Evolutionary conservation across 2,329 filamentous ascomycete genomes (phyloP), one percentile per base, ranked within the genome.

Genomic region (Diplocarpon rosae): DNA sequence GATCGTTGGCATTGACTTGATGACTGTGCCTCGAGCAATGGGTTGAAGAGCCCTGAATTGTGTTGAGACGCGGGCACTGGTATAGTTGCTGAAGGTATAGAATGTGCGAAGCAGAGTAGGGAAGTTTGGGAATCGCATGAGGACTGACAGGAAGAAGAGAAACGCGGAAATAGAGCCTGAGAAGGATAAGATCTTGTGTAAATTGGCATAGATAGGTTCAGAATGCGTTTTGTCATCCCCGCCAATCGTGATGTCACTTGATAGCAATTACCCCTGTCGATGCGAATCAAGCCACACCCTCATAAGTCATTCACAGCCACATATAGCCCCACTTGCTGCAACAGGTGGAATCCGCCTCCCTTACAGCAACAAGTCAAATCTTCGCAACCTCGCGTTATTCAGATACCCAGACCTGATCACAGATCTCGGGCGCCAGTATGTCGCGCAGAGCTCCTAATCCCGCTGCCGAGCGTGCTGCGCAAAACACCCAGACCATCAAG

Each of bases 401-500:
- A 31, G 32, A 14, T 15, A 30, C 32, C 31, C 20, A 12, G 14
- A 13, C 20, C 37, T 39, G 37, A 50, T 49, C 52, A 39, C 45
- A 47, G 15, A 48, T 48, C 24, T 31, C n/a, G 20, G 43, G 39
- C 32, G 17, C 36, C 49, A 67, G 56, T 54, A 93, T 93, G 85
- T 92, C 86, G 59, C 76, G 86, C 71, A 78, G 85, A 63, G 69
- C 78, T 49, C 76, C 79, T 48, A 85, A 87, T 67, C 80, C 85
- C 62, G 80, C 80, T 53, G 84, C 86, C 55, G 86, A 94, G 67
- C 81, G 86, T 66, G 85, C 88, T 59, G 89, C 89, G 60, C 85
- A 93, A 68, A 98, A 98, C 69, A 83, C 86, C 65, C 80, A 83
- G 64, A 93, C 88, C 36, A 86, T 98, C 66, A 96, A 96, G 73